Evolutionary conservation across 2,329 filamentous ascomycete genomes (phyloP), one percentile per base, ranked within the genome.

Genomic region (Fusarium abutilonis): DNA sequence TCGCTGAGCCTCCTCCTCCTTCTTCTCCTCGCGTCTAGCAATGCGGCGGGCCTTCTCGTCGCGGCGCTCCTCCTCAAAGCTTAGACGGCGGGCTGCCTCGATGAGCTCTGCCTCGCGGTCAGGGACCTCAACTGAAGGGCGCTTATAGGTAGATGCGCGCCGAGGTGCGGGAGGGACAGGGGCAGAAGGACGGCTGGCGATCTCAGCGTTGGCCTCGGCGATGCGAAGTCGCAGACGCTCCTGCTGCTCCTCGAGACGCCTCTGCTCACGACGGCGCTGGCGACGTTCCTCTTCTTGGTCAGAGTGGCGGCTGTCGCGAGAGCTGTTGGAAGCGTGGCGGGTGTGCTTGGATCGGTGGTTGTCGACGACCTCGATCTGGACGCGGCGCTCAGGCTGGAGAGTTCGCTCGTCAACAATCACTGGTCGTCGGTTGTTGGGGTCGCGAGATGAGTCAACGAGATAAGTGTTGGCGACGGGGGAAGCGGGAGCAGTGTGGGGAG

Each of bases 131-230:
- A 73, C 65, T 28, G 56, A 63, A 19, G 62, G 58, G 35, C 64
- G 63, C 59, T 63, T 50, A 61, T 65, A 63, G 32, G 71, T 65
- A 21, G 70, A 54, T 35, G 66, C 54, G 49, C 69, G 67, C 34
- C 61, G 55, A 8, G 68, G 66, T 5, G 62, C 28, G 8, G 71
- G 61, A 6, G 70, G 63, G 9, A 68, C 61, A 38, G 74, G 74
- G 13, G 76, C 72, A 7, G 72, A 58, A 15, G 73, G 69, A 9
- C 80, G 77, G 56, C 65, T 73, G 53, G 75, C 71, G 49, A 82
- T 82, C 52, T 76, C 74, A 29, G 74, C 73, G 49, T 82, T 82
- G 51, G 77, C 77, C 52, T 72, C 72, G 9, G 72, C 73, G 51
- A 82, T 80, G 63, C 75, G 74, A 9, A 67, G 60, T 28, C 70